Evolutionary conservation across 2,329 filamentous ascomycete species (phyloP), one percentile per base, ranked within the genome.

Genomic region (Xylariales sp.): DNA sequence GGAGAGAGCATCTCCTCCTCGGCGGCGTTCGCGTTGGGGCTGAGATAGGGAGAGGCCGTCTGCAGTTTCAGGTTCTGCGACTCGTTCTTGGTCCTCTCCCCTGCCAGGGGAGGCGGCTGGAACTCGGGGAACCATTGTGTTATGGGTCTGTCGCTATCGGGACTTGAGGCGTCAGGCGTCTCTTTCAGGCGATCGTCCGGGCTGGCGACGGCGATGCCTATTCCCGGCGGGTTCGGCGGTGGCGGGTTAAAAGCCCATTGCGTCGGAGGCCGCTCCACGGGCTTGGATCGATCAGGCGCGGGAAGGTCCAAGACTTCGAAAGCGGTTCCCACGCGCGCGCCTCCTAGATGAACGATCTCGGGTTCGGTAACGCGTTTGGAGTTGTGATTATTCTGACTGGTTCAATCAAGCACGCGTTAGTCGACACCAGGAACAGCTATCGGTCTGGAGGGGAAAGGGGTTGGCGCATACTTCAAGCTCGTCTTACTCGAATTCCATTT

Each of bases 271-370:
- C 63, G 66, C 3, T 68, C 64, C n/a, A 18, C 30, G 18, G 65
- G 57, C 23, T 49, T 67, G 23, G 68, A 67, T 63, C 61, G 67
- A 50, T 65, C 69, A 18, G 69, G 65, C 3, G 60, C 58, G 3
- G 69, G 62, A 36, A 65, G 59, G 3, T 72, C 69, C 7, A 68
- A 39, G 10, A 66, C 63, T 18, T 69, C 65, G 34, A 57, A 62
- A 16, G 62, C 63, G 16, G 69, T 69, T 46, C 69, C 66, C 3
- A 75, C 63, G 55, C 72, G 71, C 12, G 65, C 59, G 32, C 73
- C 73, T 5, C 73, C 73, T 3, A 75, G 66, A 53, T 75, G 73
- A 30, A 75, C 48, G 39, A 75, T 75, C 59, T 75, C 69, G 14
- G 67, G 70, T 48, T 62, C 72, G 45, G 43, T 18, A 48, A 14